Evolutionary conservation across 2,329 filamentous ascomycete genomes (phyloP).

Genomic region (Botryotinia convoluta): DNA sequence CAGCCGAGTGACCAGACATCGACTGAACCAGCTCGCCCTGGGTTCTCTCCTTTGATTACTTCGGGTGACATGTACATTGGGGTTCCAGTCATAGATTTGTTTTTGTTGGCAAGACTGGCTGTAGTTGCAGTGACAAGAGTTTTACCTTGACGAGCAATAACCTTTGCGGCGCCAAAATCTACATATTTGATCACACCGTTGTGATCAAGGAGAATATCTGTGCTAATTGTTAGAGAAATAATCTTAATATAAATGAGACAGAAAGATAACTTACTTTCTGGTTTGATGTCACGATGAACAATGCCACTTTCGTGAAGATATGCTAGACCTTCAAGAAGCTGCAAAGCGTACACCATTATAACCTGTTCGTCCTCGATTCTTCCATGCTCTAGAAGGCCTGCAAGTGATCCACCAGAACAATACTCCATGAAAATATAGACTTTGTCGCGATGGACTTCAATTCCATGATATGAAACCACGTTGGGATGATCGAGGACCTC

Average conservation of each 20-base stretch:
- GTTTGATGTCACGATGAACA: constrained; percentile 96
- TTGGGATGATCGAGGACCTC: constrained; percentile 97
- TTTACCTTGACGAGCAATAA: constrained; percentile 90
- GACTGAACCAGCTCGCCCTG: constrained; percentile 78
- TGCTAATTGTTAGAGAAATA: not conserved
- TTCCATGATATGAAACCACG: constrained; percentile 95
- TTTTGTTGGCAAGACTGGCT: constrained; percentile 56
- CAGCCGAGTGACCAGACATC: constrained; percentile 97
- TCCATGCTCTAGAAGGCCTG: constrained; percentile 86
- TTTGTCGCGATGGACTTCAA: constrained; percentile 96
- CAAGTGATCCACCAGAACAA: constrained; percentile 90
- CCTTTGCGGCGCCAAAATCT: constrained; percentile 95
- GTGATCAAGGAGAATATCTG: constrained; percentile 92
- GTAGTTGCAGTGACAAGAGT: constrained; percentile 65
- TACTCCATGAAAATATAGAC: constrained; percentile 99
- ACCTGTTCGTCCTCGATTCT: constrained; percentile 97
- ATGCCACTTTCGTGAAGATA: constrained; percentile 92
- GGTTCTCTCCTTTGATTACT: constrained; percentile 86
- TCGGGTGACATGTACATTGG: constrained; percentile 99
- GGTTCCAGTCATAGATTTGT: constrained; percentile 94
- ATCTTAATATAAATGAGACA: not conserved
- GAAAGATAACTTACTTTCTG: constrained; percentile 69
- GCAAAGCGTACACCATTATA: constrained; percentile 92
- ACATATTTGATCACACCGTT: constrained; percentile 99
- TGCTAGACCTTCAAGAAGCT: constrained; percentile 88